These are phyloP conservation scores for Cystobasidium pallidum DNA, from an alignment of 1,284 basidiomycete genomes.

Conservation along the genomic window DNA sequence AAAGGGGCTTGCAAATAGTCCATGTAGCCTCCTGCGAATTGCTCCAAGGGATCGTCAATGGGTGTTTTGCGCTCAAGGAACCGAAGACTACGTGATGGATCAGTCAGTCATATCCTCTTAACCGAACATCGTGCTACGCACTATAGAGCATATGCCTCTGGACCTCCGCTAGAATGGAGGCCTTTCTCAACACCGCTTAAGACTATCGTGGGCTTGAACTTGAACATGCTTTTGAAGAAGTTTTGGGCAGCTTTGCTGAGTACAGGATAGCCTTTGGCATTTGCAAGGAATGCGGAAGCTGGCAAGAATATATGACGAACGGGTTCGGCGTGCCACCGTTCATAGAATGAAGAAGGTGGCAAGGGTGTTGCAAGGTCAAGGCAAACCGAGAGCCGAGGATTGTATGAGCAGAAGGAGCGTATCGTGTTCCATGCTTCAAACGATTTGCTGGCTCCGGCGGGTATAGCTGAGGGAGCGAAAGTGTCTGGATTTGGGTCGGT, in stretches of 20 bases:
- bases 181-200: constrained; percentile 69
- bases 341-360: constrained; percentile 67
- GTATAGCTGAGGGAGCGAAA: constrained; percentile 38
- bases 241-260: constrained; percentile 86
- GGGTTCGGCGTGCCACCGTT: constrained; percentile 90
- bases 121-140: constrained; percentile 13
- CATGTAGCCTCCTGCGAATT: constrained; percentile 88
- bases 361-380: constrained; percentile 83
- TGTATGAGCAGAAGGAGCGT: constrained; percentile 83
- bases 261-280: constrained; percentile 95
- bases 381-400: constrained; percentile 79
- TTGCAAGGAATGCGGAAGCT: constrained; percentile 87
- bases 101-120: constrained; percentile 58
- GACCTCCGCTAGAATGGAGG: constrained; percentile 76
- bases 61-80: constrained; percentile 58
- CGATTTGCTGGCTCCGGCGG: constrained; percentile 61
- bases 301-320: constrained; percentile 86
- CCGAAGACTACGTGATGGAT: constrained; percentile 47
- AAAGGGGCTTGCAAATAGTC: constrained; percentile 95
- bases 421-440: constrained; percentile 99
- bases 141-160: constrained; percentile 87
- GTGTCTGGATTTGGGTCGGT: constrained; percentile 63
- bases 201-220: constrained; percentile 69
- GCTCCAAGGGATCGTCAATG: constrained; percentile 70
- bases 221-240: constrained; percentile 84